These are phyloP conservation scores for Tricholoma bakamatsutake DNA, from an alignment of 768 basidiomycete species.

Conservation along the genomic window DNA sequence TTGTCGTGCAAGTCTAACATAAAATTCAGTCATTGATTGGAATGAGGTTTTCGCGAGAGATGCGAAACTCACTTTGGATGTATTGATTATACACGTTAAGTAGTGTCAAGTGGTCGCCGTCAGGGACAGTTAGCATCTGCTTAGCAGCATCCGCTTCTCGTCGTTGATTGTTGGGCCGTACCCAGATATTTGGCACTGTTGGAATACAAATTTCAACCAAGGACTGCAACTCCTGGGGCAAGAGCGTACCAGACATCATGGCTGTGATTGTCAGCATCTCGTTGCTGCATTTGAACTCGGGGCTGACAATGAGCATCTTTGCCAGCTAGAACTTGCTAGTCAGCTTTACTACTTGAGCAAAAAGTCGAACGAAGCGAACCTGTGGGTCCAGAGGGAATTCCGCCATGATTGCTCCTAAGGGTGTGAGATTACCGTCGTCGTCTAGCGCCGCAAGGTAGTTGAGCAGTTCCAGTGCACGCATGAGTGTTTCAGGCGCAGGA, in stretches of 20 bases:
- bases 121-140: constrained; percentile 80
- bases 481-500: constrained; percentile 92
- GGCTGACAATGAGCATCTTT: constrained; percentile 90
- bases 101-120: constrained; percentile 93
- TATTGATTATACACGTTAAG: constrained; percentile 96
- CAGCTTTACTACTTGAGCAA: background rate
- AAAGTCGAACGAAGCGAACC: constrained; percentile 33
- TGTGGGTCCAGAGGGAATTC: constrained; percentile 99
- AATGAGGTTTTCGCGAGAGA: background rate
- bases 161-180: constrained; percentile 81
- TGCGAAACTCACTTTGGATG: constrained; percentile 54
- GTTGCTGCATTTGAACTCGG: constrained; percentile 94
- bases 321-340: constrained; percentile 48
- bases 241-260: constrained; percentile 80
- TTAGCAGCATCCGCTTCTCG: constrained; percentile 94
- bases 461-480: constrained; percentile 92
- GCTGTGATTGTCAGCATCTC: constrained; percentile 94
- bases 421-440: constrained; percentile 88
- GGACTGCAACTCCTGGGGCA: background rate
- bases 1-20: constrained; percentile 65
- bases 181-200: constrained; percentile 88
- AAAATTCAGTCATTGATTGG: background rate
- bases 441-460: constrained; percentile 91
- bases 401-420: constrained; percentile 88
- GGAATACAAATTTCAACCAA: background rate